These are phyloP conservation scores for Waltiozyma solani DNA, from an alignment of 1,139 yeast genomes.

Conservation along the genomic window DNA sequence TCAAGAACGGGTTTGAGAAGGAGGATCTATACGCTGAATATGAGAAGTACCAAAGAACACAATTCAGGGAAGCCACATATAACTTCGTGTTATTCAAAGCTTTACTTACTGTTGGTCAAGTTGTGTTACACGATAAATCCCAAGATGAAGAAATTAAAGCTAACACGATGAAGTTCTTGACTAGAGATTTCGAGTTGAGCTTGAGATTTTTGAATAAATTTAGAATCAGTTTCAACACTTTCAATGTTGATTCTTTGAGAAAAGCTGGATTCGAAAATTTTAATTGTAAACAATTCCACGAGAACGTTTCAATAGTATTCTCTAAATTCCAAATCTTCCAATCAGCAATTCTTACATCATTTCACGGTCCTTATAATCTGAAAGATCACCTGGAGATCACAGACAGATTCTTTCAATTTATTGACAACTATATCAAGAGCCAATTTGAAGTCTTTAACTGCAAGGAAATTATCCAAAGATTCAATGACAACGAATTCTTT, in stretches of 20 bases:
- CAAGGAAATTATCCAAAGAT: slow-evolving; percentile 6
- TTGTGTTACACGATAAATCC: slow-evolving; percentile 9
- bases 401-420: slow-evolving; percentile 14
- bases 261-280: slow-evolving; percentile 1
- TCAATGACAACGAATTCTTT: slow-evolving; percentile 7
- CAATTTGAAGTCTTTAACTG: slow-evolving; percentile 13
- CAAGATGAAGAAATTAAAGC: slow-evolving; percentile 6
- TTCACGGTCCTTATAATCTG: slow-evolving; percentile 14
- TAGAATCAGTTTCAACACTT: slow-evolving; percentile 7
- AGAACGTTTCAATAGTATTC: slow-evolving; percentile 15
- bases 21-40: slow-evolving; percentile 14
- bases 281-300: slow-evolving; percentile 9
- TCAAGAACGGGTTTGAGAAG: slow-evolving; percentile 14
- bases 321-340: slow-evolving; percentile 19
- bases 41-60: slow-evolving; percentile 10
- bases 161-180: slow-evolving; percentile 7
- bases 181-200: slow-evolving; percentile 16
- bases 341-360: slow-evolving; percentile 13
- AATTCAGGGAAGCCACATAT: slow-evolving; percentile 14
- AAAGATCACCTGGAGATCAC: slow-evolving; percentile 15
- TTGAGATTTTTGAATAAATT: slow-evolving; percentile 18
- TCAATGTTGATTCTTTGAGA: background rate
- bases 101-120: slow-evolving; percentile 14
- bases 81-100: slow-evolving; percentile 18
- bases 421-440: slow-evolving; percentile 11